Evolutionary conservation across 2,329 filamentous ascomycete genomes (phyloP).

Genomic region (Xylariaceae sp.): DNA sequence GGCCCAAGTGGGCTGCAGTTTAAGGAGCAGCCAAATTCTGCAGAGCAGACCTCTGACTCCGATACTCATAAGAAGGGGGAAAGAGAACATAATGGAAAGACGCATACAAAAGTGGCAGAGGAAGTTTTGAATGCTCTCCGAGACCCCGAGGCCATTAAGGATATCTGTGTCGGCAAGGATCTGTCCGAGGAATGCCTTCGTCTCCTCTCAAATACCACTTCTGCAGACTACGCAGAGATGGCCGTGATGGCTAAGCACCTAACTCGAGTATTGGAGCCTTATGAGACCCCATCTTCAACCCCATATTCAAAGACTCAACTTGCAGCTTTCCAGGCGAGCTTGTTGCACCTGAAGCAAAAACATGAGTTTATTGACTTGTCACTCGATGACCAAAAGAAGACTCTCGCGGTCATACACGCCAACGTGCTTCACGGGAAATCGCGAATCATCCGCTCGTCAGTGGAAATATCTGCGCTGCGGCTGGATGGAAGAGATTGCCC

Average conservation of each 20-base stretch:
- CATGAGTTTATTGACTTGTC: conserved; percentile 22
- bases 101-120: background rate
- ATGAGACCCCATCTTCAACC: background rate
- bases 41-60: background rate
- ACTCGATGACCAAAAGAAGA: conserved; percentile 24
- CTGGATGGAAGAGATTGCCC: conserved; percentile 18
- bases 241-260: background rate
- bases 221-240: background rate
- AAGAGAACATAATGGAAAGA: background rate
- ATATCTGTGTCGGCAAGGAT: background rate
- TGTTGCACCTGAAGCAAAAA: conserved; percentile 22
- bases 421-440: conserved; percentile 17
- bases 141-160: conserved; percentile 17
- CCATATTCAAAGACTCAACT: background rate
- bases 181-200: conserved; percentile 20
- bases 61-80: background rate
- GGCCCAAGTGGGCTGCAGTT: background rate
- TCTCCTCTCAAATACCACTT: background rate
- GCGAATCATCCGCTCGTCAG: conserved; percentile 19
- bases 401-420: conserved; percentile 24
- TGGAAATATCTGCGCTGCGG: conserved; percentile 25
- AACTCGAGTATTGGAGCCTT: background rate
- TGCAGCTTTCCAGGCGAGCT: conserved; percentile 12
- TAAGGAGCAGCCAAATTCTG: background rate
- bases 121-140: conserved; percentile 10